Evolutionary conservation across 495 filamentous ascomycete species (phyloP).

Genomic region (Podospora pseudoanserina): DNA sequence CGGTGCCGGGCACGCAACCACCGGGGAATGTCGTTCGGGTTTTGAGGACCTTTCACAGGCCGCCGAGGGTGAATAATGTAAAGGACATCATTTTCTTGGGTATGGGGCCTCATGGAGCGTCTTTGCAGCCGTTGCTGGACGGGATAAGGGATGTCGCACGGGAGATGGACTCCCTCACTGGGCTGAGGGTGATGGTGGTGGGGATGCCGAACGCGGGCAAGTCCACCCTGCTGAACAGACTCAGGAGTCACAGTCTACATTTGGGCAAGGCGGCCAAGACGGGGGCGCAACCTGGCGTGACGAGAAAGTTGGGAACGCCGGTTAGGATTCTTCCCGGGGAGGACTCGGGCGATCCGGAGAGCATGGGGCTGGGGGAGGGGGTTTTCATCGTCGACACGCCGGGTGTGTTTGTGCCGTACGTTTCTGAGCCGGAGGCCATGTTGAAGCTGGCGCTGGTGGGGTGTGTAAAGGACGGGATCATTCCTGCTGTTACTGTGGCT

Average conservation of each 20-base stretch:
- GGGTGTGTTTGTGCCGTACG: slow-evolving; percentile 91
- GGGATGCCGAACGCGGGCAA: slow-evolving; percentile 98
- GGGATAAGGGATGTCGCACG: slow-evolving; percentile 33
- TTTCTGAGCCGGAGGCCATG: slow-evolving; percentile 81
- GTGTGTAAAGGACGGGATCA: slow-evolving; percentile 82
- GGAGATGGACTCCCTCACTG: slow-evolving; percentile 40
- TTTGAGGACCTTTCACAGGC: slow-evolving; percentile 29
- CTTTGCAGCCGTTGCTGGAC: slow-evolving; percentile 27
- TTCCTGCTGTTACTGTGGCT: slow-evolving; percentile 68
- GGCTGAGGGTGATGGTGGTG: slow-evolving; percentile 78
- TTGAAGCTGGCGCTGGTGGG: slow-evolving; percentile 86
- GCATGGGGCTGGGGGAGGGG: slow-evolving; percentile 38
- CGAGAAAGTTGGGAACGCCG: slow-evolving; percentile 74
- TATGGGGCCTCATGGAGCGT: slow-evolving; percentile 29
- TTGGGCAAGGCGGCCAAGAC: slow-evolving; percentile 73
- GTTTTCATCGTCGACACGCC: slow-evolving; percentile 54
- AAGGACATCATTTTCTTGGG: slow-evolving; percentile 54
- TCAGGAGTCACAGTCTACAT: slow-evolving; percentile 64
- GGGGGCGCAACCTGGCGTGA: slow-evolving; percentile 84
- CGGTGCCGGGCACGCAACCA: not conserved
- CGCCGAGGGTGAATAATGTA: slow-evolving; percentile 13
- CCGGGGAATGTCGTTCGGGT: slow-evolving; percentile 8
- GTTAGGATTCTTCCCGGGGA: slow-evolving; percentile 64
- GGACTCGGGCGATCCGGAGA: slow-evolving; percentile 5
- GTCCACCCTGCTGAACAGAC: slow-evolving; percentile 82